Percentiles rank a stretch among this genome's conserved stretches.
Evolutionary conservation across 2,329 filamentous ascomycete species (phyloP).

Genomic region (Westerdykella sp.): DNA sequence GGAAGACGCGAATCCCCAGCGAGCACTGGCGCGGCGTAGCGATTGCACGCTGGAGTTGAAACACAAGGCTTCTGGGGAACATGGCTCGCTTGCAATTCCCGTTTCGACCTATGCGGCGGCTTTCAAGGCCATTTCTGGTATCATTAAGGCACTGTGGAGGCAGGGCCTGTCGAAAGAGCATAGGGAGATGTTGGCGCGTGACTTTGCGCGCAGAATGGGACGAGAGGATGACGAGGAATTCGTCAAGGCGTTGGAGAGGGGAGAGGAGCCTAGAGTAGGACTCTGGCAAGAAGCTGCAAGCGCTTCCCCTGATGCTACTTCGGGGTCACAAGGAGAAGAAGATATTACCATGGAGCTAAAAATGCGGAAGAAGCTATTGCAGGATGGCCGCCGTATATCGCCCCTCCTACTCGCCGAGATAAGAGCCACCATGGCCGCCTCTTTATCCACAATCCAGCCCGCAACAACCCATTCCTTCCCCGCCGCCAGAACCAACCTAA

Average conservation of each 20-base stretch:
- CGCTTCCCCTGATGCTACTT: not conserved
- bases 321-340: not conserved
- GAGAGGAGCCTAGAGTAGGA: constrained; percentile 1
- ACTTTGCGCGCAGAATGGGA: constrained; percentile 8
- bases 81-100: constrained; percentile 8
- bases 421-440: constrained; percentile 46
- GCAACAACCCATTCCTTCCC: constrained; percentile 42
- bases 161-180: constrained; percentile 5
- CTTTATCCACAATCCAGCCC: constrained; percentile 34
- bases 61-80: constrained; percentile 19
- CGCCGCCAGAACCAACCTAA: constrained; percentile 50
- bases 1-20: constrained; percentile 21
- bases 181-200: constrained; percentile 6
- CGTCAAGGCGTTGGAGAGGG: constrained; percentile 3
- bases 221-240: constrained; percentile 1
- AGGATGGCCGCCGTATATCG: constrained; percentile 18
- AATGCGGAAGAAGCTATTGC: constrained; percentile 12
- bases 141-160: constrained; percentile 11
- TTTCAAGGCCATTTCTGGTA: constrained; percentile 17
- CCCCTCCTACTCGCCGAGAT: constrained; percentile 40
- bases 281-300: not conserved
- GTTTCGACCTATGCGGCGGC: constrained; percentile 10
- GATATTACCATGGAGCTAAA: constrained; percentile 4
- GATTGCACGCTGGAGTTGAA: constrained; percentile 19
- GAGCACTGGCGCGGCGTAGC: not conserved